Base-by-base conservation (phyloP, 306 rosid species). In the Lathyrus tuberosus region DNA sequence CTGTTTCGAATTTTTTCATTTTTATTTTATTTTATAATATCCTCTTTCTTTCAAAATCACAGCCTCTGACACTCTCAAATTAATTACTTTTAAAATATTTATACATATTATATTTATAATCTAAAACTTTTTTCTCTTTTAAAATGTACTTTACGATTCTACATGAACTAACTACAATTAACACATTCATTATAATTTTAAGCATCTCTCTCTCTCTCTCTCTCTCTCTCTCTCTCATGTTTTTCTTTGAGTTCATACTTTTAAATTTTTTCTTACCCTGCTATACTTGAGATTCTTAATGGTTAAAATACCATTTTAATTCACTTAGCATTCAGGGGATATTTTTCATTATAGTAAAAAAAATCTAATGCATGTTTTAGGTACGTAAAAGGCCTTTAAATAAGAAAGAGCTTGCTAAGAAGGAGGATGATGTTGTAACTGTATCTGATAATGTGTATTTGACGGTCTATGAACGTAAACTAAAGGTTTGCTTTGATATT, bases 321-420 rank as follows among this genome's bases (percentile, higher is more conserved):
- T 70, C 31, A 42, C 43, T 44, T 44, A 70, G 40, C 65, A 69
- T 35, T 33, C 38, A 68, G 44, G 61, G 69, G 63, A 28, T 28
- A 62, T 72, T 83, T 65, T 10, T 60, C 26, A 44, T 58, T 75
- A 38, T 60, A 18, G 31, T 78, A 15, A 71, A 43, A 68, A 4
- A 7, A 42, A 9, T 61, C 46, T 35, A 51, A 56, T 80, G 77
- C 51, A 15, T 78, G 58, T 77, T 61, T 54, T 79, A 94, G 99
- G 99, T 95, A 63, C 96, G 99, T 33, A 95, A 95, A 84, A 87
- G 99, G 73, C 99, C 99, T 70, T 79, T 95, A 77, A 95, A 95
- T 85, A 95, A 89, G 91, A 95, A 95, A 76, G 99, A 95, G 87
- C 82, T 84, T 79, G 85, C 95, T 62, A 96, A 91, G 76, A 95